Base-by-base conservation (phyloP, 768 basidiomycete species). In the Suillus sp. region DNA sequence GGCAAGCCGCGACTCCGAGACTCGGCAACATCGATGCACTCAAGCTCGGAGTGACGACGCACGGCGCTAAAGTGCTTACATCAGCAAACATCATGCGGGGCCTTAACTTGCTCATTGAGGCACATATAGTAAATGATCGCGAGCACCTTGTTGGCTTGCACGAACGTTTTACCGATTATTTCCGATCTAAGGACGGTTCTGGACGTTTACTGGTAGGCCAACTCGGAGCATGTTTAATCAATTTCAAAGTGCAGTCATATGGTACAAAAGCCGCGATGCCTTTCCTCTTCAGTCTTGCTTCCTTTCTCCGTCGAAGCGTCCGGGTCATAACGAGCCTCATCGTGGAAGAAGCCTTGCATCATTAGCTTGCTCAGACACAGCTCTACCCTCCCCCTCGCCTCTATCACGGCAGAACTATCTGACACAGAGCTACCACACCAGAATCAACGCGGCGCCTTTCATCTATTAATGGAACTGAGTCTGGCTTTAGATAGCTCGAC, bases 401-500 rank as follows among this genome's bases (percentile, higher is more conserved):
- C 45, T 13, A 47, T 11, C 6, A 22, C 45, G 11, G 14, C 25
- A 48, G 47, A 25, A 8, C 22, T 1, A 16, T 8, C 34, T n/a
- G 11, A 22, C 53, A 10, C 32, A 22, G 10, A n/a, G n/a, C n/a
- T 13, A 35, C 5, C 7, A 54, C 3, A 53, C 51, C 20, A 32
- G 10, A 53, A 32, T 20, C 32, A 25, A 48, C 51, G n/a, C n/a
- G n/a, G 32, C 20, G 11, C 18, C 32, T 53, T 34, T 1, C 32
- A 53, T n/a, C 32, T 34, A 27, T 16, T 9, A 35, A 55, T 55
- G 54, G n/a, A 35, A 0, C 54, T 8, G 8, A 4, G 1, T 22
- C 14, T 35, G 34, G 27, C 58, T 25, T 60, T 62, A 27, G 35
- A 55, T 57, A 50, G 30, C n/a, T 16, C 42, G 32, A 38, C 55